Base-by-base conservation (phyloP, 129 eudicot genomes). In the Dittrichia graveolens region DNA sequence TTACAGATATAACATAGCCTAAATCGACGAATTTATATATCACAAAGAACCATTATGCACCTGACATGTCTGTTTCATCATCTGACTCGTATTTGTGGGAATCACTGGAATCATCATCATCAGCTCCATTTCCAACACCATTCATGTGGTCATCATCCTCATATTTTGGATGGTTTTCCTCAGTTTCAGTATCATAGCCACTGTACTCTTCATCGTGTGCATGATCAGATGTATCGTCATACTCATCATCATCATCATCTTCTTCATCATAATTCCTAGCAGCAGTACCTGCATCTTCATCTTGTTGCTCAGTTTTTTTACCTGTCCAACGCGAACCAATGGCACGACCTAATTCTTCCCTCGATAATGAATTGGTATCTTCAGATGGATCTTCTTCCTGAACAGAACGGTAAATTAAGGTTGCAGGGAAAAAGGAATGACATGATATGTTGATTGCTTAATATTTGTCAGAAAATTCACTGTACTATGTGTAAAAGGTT, bases 241-340 rank as follows among this genome's bases (percentile, higher is more conserved):
- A 48, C 14, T 75, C 69, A 61, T 74, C 78, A 79, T 75, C 62
- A 10, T 47, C 52, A 37, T 72, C 45, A 57, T 79, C 52, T 52
- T 74, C 71, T 71, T 73, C 72, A 79, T 79, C 79, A 12, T 70
- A 3, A 61, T 78, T 55, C 45, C 56, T 61, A 52, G 65, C 41
- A 52, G 65, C 31, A 50, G 71, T 10, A 57, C 57, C 56, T 78
- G 71, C 69, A 73, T 67, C 70, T 64, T 82, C 88, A 41, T 63
- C 78, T 54, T 71, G 43, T 62, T 85, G 79, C 80, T 83, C 91
- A 10, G 83, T 11, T 58, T 84, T 94, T 81, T 90, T 91, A 77
- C 96, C 91, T 4, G 99, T 90, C 99, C 99, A 94, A 41, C 99
- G 92, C 24, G 97, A 90, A 74, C 96, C 99, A 78, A 94, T 87